Base-by-base conservation (phyloP, 768 basidiomycete genomes). In the Filobasidium floriforme region DNA sequence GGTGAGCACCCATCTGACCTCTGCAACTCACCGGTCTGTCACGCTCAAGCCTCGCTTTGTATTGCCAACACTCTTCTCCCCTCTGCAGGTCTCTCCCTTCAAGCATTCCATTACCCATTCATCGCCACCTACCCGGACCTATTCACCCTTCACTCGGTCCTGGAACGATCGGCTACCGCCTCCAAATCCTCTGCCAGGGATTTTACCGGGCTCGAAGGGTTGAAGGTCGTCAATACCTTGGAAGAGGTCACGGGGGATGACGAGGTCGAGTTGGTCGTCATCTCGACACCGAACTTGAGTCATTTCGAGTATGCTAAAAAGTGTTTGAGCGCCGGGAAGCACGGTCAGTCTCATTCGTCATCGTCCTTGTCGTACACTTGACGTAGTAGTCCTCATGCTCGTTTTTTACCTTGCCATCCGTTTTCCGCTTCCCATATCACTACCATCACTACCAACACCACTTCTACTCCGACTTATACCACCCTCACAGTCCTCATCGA, bases 51-150 rank as follows among this genome's bases (percentile, higher is more conserved):
- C 14, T 14, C 6, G 3, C 46, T 5, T 49, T 49, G 18, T 14
- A 49, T 18, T n/a, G n/a, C n/a, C n/a, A n/a, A n/a, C n/a, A 49
- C 18, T 12, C 46, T 49, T 37, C 18, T 68, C 29, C 62, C 63
- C 59, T 57, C 57, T 52, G 61, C 67, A 37, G 67, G 67, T 43
- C 84, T 90, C 67, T 83, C 86, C 22, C 87, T 87, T 41, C 80
- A 87, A 46, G 88, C 87, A 1, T 91, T 92, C 79, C 90, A 92
- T 76, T 72, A 87, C 65, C 90, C 90, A 0, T 88, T 90, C 76
- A 80, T 92, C 65, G 83, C 87, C 63, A 85, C 88, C 1, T 81
- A 88, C 22, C 87, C 89, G 0, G 80, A 87, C 28, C 78, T 85
- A 59, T 90, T 89, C 81, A 83, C 79, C 10, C 83, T 91, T 41